Base-by-base conservation (phyloP, 306 rosid species). In the Sicyos edulis region DNA sequence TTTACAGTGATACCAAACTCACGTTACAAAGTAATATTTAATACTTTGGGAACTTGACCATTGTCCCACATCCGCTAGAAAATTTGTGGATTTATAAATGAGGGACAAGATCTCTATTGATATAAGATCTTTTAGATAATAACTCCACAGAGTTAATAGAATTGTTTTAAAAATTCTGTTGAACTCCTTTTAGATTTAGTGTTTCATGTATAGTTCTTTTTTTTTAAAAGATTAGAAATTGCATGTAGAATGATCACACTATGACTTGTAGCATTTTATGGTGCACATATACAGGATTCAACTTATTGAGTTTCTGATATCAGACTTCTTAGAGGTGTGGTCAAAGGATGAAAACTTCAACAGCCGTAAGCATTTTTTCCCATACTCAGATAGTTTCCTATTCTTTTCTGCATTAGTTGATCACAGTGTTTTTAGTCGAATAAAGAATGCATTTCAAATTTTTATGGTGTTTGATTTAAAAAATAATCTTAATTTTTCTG, bases 291-390 rank as follows among this genome's bases (percentile, higher is more conserved):
- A 70, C 89, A 91, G 96, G 97, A 88, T 93, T 73, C 97, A 91
- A 83, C 96, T 93, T 69, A 60, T 86, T 57, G 95, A 91, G 85
- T 87, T 88, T 79, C 74, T 93, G 85, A 86, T 85, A 75, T 76
- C 83, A n/a, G 97, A 88, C 80, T 86, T 83, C 91, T 84, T 85
- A 21, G 45, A 56, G 44, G 79, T 77, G 58, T 93, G 99, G 99
- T 83, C 89, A 40, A 84, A 79, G 76, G 89, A 86, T 61, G 85
- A 80, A 81, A 80, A 83, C 79, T 86, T 86, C 55, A 87, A 91
- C 75, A 65, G 40, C 29, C 29, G 96, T 93, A 88, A 51, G 95
- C 60, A 47, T 61, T 24, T 14, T 74, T 59, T 12, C 57, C 55
- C 52, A 63, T 44, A 37, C 42, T 37, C 42, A 55, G 0, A n/a